Evolutionary conservation across 31 red algal genomes (phyloP).

Genomic region (Endocladia muricata): DNA sequence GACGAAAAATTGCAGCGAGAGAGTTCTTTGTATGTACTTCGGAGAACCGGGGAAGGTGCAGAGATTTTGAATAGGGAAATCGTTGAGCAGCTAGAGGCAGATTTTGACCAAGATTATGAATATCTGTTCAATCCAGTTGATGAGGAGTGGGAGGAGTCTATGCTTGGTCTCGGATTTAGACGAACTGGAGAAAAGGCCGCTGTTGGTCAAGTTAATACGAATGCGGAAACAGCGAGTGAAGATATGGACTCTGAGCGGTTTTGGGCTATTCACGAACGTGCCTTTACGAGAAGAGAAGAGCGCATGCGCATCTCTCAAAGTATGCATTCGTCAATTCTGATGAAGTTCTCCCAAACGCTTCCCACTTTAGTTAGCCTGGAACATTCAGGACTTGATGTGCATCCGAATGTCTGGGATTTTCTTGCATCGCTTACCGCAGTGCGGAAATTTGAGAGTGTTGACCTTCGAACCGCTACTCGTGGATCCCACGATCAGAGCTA

Average conservation of each 20-base stretch:
- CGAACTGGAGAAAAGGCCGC: neutral
- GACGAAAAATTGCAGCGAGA: constrained; percentile 24
- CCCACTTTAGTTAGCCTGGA: neutral
- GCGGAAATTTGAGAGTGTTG: neutral
- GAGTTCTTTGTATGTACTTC: constrained; percentile 40
- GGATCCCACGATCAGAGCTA: neutral
- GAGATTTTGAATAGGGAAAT: neutral
- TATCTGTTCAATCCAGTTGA: constrained; percentile 46
- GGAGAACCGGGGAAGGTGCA: constrained; percentile 6
- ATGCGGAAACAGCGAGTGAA: neutral
- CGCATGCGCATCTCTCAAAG: no score
- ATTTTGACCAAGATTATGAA: constrained; percentile 38
- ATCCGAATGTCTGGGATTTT: neutral
- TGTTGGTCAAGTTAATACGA: neutral
- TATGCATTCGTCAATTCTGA: neutral
- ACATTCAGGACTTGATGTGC: neutral
- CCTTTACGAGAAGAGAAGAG: neutral
- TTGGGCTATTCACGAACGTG: neutral
- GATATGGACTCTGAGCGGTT: neutral
- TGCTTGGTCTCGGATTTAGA: constrained; percentile 26
- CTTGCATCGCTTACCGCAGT: neutral
- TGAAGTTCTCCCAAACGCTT: neutral
- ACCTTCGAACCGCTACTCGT: neutral
- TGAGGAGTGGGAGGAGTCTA: constrained; percentile 25
- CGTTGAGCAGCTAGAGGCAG: constrained; percentile 5